Percentiles rank a stretch among this genome's conserved stretches.
Evolutionary conservation across 1,284 basidiomycete genomes (phyloP).

Genomic region (Ceratobasidium sp.): DNA sequence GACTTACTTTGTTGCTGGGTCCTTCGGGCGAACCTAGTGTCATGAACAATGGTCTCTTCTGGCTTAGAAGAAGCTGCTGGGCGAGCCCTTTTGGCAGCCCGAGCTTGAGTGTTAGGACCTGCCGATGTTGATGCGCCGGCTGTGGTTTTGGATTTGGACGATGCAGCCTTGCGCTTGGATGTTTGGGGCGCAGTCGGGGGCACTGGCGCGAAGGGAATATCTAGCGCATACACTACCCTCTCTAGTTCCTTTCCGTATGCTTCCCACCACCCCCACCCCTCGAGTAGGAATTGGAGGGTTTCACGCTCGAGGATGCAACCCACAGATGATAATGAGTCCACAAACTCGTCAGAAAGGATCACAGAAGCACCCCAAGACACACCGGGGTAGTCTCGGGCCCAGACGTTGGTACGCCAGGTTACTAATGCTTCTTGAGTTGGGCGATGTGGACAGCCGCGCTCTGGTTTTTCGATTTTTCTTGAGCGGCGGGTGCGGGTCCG

Average conservation of each 20-base stretch:
- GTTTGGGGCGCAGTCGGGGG: not conserved
- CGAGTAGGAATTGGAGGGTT: not conserved
- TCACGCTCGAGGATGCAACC: not conserved
- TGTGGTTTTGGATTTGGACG: not conserved
- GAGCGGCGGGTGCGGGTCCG: not conserved
- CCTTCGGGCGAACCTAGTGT: not conserved
- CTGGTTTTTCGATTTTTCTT: not conserved
- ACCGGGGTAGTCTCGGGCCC: slow-evolving; percentile 1
- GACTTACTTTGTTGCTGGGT: not conserved
- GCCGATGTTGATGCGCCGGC: not conserved
- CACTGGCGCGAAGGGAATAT: not conserved
- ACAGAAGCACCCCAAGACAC: not conserved
- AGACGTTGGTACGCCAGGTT: not conserved
- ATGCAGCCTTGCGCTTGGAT: not conserved
- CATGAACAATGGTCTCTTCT: not conserved
- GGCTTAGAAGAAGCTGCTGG: not conserved
- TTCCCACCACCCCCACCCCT: not conserved
- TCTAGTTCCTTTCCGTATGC: slow-evolving; percentile 4
- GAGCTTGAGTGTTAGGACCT: not conserved
- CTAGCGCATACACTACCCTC: slow-evolving; percentile 10
- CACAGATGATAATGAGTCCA: not conserved
- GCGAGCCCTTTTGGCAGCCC: not conserved
- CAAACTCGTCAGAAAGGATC: not conserved
- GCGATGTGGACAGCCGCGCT: not conserved
- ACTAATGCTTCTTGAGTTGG: not conserved